A percentile compares a stretch with the other conserved stretches of the same genome.
Conservation (phyloP, 768 basidiomycete species). For the Rhodotorula diobovata region DNA sequence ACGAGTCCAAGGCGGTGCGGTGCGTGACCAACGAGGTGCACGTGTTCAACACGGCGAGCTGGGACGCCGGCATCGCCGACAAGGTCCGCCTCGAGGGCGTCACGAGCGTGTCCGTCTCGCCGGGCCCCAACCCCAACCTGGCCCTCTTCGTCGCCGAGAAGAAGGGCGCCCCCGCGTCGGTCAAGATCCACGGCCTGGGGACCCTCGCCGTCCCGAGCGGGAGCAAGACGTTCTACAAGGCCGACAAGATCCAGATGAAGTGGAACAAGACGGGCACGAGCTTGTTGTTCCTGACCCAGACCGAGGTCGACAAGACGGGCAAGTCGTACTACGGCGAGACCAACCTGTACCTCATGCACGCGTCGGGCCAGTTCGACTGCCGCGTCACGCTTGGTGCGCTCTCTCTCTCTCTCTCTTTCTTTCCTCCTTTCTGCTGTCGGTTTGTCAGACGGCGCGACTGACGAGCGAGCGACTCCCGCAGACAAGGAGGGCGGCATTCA, state of each 20-base stretch:
- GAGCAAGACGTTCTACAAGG: conserved; percentile 92
- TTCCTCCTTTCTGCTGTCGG: not conserved
- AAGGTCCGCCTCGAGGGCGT: conserved; percentile 79
- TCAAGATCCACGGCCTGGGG: conserved; percentile 75
- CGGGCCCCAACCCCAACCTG: conserved; percentile 78
- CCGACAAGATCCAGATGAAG: conserved; percentile 85
- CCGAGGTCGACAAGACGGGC: conserved; percentile 93
- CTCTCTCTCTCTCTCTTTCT: not conserved
- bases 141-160: conserved; percentile 91
- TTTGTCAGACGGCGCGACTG: too few species aligned
- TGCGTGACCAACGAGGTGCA: conserved; percentile 77
- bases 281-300: conserved; percentile 83
- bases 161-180: conserved; percentile 84
- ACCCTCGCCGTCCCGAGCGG: conserved; percentile 58
- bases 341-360: conserved; percentile 82
- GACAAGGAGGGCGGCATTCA: conserved; percentile 98
- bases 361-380: conserved; percentile 89
- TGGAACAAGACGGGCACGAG: conserved; percentile 95
- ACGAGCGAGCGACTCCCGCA: conserved; percentile 47
- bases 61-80: conserved; percentile 74
- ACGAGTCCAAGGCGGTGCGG: conserved; percentile 78
- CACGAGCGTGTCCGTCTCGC: conserved; percentile 69
- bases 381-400: conserved; percentile 57
- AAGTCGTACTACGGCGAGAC: conserved; percentile 99
- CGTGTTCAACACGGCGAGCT: conserved; percentile 69